A percentile compares a stretch with the other conserved stretches of the same genome.
phyloP scores from a whole-genome alignment of 148 eudicot genomes.

The Euryodendron excelsum region DNA sequence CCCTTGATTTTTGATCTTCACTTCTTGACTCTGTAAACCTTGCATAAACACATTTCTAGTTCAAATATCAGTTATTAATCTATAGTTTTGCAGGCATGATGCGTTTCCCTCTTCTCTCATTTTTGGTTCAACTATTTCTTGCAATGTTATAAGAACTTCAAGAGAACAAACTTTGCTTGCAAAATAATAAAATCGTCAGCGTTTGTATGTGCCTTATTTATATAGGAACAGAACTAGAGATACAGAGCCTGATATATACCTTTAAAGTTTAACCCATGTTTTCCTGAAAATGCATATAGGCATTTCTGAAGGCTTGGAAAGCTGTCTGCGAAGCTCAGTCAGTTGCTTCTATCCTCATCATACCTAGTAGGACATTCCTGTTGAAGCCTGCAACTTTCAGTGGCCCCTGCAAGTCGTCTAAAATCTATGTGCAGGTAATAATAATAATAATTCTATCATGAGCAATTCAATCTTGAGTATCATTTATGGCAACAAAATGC shows the following conservation, averaged over 20 bases:
- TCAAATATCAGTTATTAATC: neutral
- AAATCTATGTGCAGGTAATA: slow-evolving; percentile 35
- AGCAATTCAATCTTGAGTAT: neutral
- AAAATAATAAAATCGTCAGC: neutral
- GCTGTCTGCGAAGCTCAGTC: slow-evolving; percentile 29
- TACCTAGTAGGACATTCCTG: slow-evolving; percentile 38
- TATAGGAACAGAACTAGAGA: neutral
- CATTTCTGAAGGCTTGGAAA: slow-evolving; percentile 49
- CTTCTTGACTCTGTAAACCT: neutral
- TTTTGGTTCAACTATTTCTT: too few species aligned
- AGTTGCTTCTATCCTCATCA: slow-evolving; percentile 10
- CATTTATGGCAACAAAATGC: neutral
- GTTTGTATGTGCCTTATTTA: too few species aligned
- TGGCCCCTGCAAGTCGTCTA: slow-evolving; percentile 53
- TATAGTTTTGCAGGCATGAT: neutral
- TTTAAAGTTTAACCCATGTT: neutral
- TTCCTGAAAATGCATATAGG: slow-evolving; percentile 24
- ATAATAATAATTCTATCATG: neutral
- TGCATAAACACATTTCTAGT: neutral
- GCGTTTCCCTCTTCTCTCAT: neutral
- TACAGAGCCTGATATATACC: neutral
- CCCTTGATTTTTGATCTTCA: neutral
- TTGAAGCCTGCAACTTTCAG: slow-evolving; percentile 39
- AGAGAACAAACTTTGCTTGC: neutral
- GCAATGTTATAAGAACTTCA: too few species aligned